phyloP scores from a whole-genome alignment of 1,284 basidiomycete genomes.

The Cutaneotrichosporon dermatis region DNA sequence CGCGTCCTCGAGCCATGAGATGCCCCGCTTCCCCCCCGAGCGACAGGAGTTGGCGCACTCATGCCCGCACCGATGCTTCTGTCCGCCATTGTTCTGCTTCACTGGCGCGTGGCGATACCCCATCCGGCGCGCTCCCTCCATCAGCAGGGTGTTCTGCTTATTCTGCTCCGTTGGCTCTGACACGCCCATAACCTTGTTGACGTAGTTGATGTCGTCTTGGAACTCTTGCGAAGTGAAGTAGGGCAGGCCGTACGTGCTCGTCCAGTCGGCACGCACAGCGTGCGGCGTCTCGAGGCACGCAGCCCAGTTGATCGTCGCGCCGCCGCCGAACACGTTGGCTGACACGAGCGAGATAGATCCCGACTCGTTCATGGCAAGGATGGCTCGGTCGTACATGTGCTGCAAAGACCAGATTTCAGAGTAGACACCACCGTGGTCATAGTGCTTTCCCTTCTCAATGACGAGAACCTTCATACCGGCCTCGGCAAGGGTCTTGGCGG shows the following conservation, averaged over 20 bases:
- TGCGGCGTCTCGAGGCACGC: constrained; percentile 37
- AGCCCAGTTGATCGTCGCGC: constrained; percentile 53
- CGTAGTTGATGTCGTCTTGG: constrained; percentile 10
- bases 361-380: constrained; percentile 46
- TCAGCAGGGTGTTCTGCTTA: constrained; percentile 19
- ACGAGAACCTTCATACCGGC: constrained; percentile 46
- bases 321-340: constrained; percentile 52
- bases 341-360: constrained; percentile 48
- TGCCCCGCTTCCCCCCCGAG: constrained; percentile 23
- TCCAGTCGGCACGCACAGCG: constrained; percentile 13
- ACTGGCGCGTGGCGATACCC: constrained; percentile 20
- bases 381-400: constrained; percentile 47
- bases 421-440: constrained; percentile 37
- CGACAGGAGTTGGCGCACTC: constrained; percentile 19
- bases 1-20: constrained; percentile 24
- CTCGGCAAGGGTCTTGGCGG: constrained; percentile 43
- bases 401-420: constrained; percentile 44
- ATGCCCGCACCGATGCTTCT: constrained; percentile 8
- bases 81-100: constrained; percentile 22
- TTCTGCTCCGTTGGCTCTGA: constrained; percentile 23
- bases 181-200: constrained; percentile 14
- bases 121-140: constrained; percentile 24
- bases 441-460: constrained; percentile 51
- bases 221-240: constrained; percentile 13
- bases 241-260: neutral